These are phyloP conservation scores for Lablab purpureus DNA, from an alignment of 306 rosid genomes.

Conservation along the genomic window DNA sequence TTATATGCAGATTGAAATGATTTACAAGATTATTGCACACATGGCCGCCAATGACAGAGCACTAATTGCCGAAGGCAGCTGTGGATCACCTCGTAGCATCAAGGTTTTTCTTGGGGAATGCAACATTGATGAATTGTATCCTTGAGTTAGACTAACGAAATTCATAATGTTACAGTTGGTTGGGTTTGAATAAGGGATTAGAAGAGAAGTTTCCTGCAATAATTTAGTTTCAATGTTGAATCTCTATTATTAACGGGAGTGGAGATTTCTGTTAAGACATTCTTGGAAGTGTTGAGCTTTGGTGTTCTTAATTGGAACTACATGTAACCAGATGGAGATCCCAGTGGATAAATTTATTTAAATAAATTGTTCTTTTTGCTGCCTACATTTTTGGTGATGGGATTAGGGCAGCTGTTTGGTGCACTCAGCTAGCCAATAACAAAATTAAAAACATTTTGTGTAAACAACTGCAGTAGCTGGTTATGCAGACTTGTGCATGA, in stretches of 20 bases:
- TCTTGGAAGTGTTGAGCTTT: slow-evolving; percentile 7
- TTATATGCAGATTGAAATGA: slow-evolving; percentile 79
- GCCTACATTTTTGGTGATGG: neutral
- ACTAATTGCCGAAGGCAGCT: slow-evolving; percentile 84
- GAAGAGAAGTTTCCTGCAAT: slow-evolving; percentile 43
- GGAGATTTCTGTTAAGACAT: slow-evolving; percentile 36
- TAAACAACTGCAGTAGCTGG: neutral
- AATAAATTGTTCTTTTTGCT: neutral
- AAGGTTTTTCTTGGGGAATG: slow-evolving; percentile 86
- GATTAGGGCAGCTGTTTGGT: neutral
- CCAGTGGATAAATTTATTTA: neutral
- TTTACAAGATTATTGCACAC: slow-evolving; percentile 83
- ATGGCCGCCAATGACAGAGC: slow-evolving; percentile 96
- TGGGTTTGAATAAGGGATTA: slow-evolving; percentile 31
- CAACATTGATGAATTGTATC: slow-evolving; percentile 68
- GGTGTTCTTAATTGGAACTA: slow-evolving; percentile 8
- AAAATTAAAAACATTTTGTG: neutral
- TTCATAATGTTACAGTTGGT: neutral
- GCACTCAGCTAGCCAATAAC: neutral
- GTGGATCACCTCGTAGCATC: slow-evolving; percentile 93
- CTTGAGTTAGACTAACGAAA: slow-evolving; percentile 41
- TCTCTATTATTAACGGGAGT: slow-evolving; percentile 34
- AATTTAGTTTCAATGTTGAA: slow-evolving; percentile 41
- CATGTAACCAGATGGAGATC: neutral
- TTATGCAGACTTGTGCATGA: neutral